These are phyloP conservation scores for Anisodus tanguticus DNA, from an alignment of 257 asterid species.

Conservation along the genomic window DNA sequence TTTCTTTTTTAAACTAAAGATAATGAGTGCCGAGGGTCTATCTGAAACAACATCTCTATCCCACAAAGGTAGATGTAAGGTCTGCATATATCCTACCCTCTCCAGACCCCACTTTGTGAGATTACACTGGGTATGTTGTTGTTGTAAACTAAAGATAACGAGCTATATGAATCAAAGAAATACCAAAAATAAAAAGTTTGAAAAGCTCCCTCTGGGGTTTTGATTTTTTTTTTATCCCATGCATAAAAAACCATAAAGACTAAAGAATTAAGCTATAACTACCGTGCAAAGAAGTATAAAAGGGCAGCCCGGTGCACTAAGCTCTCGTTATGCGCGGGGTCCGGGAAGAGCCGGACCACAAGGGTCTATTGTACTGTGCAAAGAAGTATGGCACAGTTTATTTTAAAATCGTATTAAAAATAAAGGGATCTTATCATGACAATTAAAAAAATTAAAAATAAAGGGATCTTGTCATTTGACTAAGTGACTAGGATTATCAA, in stretches of 20 bases:
- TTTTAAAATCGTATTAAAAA: background rate
- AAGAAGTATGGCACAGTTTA: background rate
- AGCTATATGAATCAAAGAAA: background rate
- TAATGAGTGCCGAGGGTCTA: no score
- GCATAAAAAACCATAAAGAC: background rate
- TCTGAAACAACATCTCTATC: no score
- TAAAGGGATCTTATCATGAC: background rate
- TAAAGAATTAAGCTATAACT: background rate
- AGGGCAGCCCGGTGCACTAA: no score
- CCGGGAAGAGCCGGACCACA: no score
- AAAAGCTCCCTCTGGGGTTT: background rate
- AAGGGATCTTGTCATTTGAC: background rate
- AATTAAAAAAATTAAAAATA: background rate
- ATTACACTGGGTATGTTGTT: no score
- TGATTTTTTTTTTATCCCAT: background rate
- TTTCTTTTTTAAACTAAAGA: no score
- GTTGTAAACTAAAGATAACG: no score
- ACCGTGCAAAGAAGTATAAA: no score
- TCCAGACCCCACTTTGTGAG: no score
- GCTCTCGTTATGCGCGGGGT: no score
- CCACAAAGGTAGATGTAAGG: no score
- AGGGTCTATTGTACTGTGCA: background rate
- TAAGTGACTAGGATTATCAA: constrained; percentile 6
- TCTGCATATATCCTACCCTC: no score
- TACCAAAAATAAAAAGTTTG: background rate